Percentiles rank a stretch among this genome's conserved stretches.
phyloP scores from a whole-genome alignment of 2,329 filamentous ascomycete genomes.

The Ophiocordyceps camponoti-leonardi region DNA sequence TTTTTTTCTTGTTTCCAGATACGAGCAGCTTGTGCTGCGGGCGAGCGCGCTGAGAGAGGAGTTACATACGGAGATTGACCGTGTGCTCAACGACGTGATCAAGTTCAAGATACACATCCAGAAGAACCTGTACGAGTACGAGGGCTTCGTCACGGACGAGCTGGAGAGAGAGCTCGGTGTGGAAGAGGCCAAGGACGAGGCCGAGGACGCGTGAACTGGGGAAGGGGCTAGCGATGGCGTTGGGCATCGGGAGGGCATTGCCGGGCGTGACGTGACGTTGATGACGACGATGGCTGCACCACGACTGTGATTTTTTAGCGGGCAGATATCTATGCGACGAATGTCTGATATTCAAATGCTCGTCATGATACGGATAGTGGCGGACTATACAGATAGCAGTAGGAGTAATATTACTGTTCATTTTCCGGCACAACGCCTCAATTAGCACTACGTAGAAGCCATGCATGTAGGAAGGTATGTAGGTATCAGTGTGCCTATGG shows the following conservation, averaged over 20 bases:
- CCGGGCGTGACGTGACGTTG: not conserved
- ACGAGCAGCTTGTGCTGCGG: constrained; percentile 77
- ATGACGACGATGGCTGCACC: not conserved
- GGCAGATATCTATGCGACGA: not conserved
- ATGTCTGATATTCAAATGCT: not conserved
- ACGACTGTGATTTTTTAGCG: not conserved
- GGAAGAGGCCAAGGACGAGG: constrained; percentile 37
- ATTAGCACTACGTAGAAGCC: too few species aligned
- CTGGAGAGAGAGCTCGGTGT: constrained; percentile 70
- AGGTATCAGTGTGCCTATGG: too few species aligned
- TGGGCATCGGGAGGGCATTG: not conserved
- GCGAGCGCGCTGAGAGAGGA: constrained; percentile 82
- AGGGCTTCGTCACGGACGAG: constrained; percentile 83
- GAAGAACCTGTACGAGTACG: constrained; percentile 82
- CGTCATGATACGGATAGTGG: too few species aligned
- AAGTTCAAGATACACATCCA: constrained; percentile 98
- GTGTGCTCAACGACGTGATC: constrained; percentile 91
- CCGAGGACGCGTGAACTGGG: constrained; percentile 19
- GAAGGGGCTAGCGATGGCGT: not conserved
- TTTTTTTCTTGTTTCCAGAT: constrained; percentile 36
- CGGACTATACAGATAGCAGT: too few species aligned
- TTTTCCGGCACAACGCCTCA: too few species aligned
- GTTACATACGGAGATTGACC: constrained; percentile 91
- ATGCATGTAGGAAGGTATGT: too few species aligned
- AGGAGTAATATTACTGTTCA: too few species aligned